Base-by-base conservation (phyloP, 148 eudicot species). In the Diospyros lotus region DNA sequence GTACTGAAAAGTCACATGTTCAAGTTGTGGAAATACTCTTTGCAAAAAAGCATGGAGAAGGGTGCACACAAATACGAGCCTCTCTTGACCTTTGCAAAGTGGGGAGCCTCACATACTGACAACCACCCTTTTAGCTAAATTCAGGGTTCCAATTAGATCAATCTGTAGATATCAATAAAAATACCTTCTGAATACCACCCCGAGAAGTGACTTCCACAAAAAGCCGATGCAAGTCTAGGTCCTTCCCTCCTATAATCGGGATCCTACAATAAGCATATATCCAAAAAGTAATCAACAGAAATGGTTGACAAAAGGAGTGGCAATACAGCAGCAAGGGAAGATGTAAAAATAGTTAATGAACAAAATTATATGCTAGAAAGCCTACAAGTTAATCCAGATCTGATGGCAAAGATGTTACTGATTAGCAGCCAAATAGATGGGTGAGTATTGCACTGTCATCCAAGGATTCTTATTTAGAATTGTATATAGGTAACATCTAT, bases 141-240 rank as follows among this genome's bases (percentile, higher is more conserved):
- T 62, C 12, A 40, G 8, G 42, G 5, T 64, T 38, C 15, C 50
- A 58, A 11, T 46, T 39, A 17, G 59, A 70, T 6, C 41, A 66
- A 59, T 41, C 48, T 64, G 42, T 43, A 64, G 39, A 58, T 53
- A 77, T 66, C 10, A 56, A 61, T 63, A 17, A 64, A 17, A 71
- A 71, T 73, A 92, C 97, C 97, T 88, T 86, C 55, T 85, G 89
- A 41, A 95, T 77, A 65, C 97, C 99, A 69, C 99, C 99, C 79
- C 97, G 97, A n/a, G 89, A 75, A 82, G 99, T 95, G 40, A 95
- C 99, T 84, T 95, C 99, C 72, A 95, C 90, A 77, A 95, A 95
- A 75, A 95, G 94, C 81, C 85, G 88, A 82, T 92, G 93, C 79
- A 95, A 82, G 82, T 95, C 96, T 78, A 95, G 93, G 53, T 88